Percentiles rank a stretch among this genome's conserved stretches.
These are phyloP conservation scores for Cyberlindnera sargentensis DNA, from an alignment of 805 yeast species.

Conservation along the genomic window DNA sequence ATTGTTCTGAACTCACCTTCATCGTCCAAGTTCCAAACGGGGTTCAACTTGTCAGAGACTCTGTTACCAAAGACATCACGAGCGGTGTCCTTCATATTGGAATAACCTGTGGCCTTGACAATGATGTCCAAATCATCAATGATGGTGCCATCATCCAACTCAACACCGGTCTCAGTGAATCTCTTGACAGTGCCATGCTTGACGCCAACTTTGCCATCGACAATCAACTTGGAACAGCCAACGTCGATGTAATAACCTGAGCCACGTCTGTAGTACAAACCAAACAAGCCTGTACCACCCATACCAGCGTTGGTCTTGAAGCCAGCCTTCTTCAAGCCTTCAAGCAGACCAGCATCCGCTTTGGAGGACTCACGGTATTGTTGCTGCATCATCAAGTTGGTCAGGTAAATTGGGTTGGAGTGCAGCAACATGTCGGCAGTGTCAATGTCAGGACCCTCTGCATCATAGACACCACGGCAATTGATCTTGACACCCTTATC, in stretches of 20 bases:
- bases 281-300: slow-evolving; percentile 37
- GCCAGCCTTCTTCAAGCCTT: slow-evolving; percentile 29
- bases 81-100: slow-evolving; percentile 36
- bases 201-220: slow-evolving; percentile 32
- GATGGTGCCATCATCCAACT: slow-evolving; percentile 32
- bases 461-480: slow-evolving; percentile 29
- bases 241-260: slow-evolving; percentile 43
- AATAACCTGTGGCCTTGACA: slow-evolving; percentile 40
- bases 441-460: slow-evolving; percentile 30
- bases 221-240: slow-evolving; percentile 34
- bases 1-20: slow-evolving; percentile 36
- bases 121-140: slow-evolving; percentile 31
- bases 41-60: slow-evolving; percentile 30
- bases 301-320: slow-evolving; percentile 36
- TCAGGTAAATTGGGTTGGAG: slow-evolving; percentile 29
- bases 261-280: slow-evolving; percentile 33
- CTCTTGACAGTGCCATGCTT: slow-evolving; percentile 30
- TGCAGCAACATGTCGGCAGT: slow-evolving; percentile 33
- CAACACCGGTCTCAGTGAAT: slow-evolving; percentile 32
- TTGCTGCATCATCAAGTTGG: slow-evolving; percentile 31
- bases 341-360: slow-evolving; percentile 28
- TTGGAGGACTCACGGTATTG: slow-evolving; percentile 27
- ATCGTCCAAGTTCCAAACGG: slow-evolving; percentile 36
- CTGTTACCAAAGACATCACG: slow-evolving; percentile 30
- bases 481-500: slow-evolving; percentile 27